Conservation (phyloP, 2,329 filamentous ascomycete genomes). For the Penicillium frequentans region DNA sequence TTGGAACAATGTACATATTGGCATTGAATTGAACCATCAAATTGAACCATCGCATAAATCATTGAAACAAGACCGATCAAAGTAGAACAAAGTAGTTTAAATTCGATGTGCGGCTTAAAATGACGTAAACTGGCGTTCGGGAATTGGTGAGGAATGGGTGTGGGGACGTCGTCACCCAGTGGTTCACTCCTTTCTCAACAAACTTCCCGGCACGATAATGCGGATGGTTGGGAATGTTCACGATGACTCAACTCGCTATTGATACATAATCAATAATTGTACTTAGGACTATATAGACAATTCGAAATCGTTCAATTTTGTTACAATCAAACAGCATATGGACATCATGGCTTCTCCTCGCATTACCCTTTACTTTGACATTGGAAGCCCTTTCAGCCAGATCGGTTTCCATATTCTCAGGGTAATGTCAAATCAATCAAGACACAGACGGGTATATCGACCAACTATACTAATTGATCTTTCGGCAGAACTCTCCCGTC, state of each 20-base stretch:
- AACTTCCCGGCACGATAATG: not conserved
- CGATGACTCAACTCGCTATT: not conserved
- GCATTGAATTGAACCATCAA: too few species aligned
- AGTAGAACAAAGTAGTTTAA: not conserved
- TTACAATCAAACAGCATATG: not conserved
- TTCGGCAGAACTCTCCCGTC: conserved; percentile 10
- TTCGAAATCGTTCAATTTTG: not conserved
- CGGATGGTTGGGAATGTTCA: not conserved
- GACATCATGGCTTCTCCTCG: conserved; percentile 3
- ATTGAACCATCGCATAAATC: too few species aligned
- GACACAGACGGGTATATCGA: not conserved
- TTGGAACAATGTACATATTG: too few species aligned
- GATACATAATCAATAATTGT: conserved; percentile 9
- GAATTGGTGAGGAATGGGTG: not conserved
- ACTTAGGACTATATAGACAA: not conserved
- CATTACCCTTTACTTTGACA: conserved; percentile 16
- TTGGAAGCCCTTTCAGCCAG: conserved; percentile 17
- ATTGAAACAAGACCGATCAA: not conserved
- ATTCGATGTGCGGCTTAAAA: not conserved
- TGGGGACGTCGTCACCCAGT: not conserved
- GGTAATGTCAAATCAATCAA: not conserved
- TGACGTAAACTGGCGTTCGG: not conserved
- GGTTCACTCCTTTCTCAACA: not conserved
- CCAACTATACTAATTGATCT: not conserved
- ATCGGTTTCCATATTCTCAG: conserved; percentile 13